phyloP scores from a whole-genome alignment of 441 rosid genomes.

The Syzygium malaccense region DNA sequence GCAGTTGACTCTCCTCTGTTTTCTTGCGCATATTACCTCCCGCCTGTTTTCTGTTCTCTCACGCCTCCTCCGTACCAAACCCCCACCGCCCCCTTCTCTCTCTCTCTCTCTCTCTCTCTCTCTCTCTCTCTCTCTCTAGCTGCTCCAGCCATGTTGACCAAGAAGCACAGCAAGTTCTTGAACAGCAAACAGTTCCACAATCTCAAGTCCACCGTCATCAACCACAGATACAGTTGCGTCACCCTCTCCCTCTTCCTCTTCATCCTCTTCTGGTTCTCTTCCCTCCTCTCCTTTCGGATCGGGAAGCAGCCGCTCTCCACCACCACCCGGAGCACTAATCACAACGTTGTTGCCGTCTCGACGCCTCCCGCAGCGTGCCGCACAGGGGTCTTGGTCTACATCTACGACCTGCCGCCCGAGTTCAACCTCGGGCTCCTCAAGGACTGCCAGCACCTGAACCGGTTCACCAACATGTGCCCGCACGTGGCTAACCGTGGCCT shows the following conservation, averaged over 20 bases:
- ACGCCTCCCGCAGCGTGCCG: not conserved
- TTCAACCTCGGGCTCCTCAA: conserved; percentile 36
- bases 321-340: not conserved
- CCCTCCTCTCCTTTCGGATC: not conserved
- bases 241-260: not conserved
- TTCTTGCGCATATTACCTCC: not conserved
- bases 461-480: conserved; percentile 49
- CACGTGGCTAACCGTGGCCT: conserved; percentile 44
- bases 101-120: not conserved
- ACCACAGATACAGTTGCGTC: not conserved
- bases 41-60: not conserved
- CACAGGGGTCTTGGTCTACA: conserved; percentile 15
- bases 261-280: not conserved
- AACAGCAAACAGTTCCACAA: not conserved
- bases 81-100: not conserved
- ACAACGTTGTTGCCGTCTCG: not conserved
- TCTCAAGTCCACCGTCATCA: not conserved
- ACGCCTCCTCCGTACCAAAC: not conserved
- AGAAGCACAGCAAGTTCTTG: not conserved
- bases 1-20: not conserved
- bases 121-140: not conserved
- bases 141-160: not conserved
- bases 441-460: conserved; percentile 32
- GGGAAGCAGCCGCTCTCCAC: not conserved
- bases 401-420: conserved; percentile 36